phyloP scores from a whole-genome alignment of 139 green algal species.

The Desmodesmus armatus region DNA sequence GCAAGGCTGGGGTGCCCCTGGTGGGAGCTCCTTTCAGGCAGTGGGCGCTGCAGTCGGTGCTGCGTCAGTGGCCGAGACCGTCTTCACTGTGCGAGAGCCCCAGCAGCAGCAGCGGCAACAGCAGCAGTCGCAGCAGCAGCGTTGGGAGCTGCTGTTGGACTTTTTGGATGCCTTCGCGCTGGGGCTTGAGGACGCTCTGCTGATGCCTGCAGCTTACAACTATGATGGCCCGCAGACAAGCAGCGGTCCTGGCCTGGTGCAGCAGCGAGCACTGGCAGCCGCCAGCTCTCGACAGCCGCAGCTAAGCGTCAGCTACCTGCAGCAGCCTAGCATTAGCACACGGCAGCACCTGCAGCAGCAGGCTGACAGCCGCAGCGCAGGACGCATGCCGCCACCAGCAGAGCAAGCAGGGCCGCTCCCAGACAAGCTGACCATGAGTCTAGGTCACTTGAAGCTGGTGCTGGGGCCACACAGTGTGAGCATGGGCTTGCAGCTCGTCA shows the following conservation, averaged over 20 bases:
- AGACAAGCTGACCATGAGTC: neutral
- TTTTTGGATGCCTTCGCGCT: too few relatives aligned
- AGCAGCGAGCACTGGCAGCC: too few relatives aligned
- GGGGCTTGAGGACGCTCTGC: too few relatives aligned
- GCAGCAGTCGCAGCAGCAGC: neutral
- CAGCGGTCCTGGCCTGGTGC: too few relatives aligned
- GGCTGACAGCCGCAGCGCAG: neutral
- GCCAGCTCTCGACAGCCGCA: neutral
- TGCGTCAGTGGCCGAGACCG: neutral
- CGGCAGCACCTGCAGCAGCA: constrained; percentile 9
- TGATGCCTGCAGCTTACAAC: too few relatives aligned
- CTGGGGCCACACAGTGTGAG: constrained; percentile 26
- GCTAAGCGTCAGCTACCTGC: neutral
- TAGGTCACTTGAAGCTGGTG: constrained; percentile 22
- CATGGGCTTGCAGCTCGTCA: constrained; percentile 41
- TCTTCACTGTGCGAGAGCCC: too few relatives aligned
- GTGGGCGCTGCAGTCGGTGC: neutral
- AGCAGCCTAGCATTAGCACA: neutral
- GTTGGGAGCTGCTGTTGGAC: too few relatives aligned
- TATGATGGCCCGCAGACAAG: too few relatives aligned
- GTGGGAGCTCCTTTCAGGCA: neutral
- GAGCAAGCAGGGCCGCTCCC: too few relatives aligned
- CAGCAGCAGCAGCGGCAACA: neutral
- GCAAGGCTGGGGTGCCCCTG: neutral
- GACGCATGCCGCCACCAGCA: too few relatives aligned